Evolutionary conservation across 306 rosid species (phyloP).

Genomic region (Castanea crenata): DNA sequence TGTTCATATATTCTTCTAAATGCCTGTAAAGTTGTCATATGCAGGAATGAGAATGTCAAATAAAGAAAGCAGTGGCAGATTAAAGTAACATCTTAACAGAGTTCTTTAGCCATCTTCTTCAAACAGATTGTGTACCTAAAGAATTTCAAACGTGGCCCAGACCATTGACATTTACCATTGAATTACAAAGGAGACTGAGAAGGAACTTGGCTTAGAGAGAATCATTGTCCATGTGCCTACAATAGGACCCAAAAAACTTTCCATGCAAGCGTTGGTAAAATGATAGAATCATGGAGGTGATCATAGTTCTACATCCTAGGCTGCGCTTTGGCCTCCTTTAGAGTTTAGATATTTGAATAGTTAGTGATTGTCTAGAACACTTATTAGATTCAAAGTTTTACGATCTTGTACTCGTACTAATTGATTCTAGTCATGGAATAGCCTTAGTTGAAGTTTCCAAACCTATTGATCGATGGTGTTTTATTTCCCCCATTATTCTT

Average conservation of each 20-base stretch:
- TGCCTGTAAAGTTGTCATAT: constrained; percentile 52
- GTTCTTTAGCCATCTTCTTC: neutral
- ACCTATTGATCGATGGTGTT: neutral
- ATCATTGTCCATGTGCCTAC: neutral
- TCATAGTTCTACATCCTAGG: neutral
- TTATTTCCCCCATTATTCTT: neutral
- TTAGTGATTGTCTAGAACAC: neutral
- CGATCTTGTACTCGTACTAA: neutral
- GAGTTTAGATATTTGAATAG: neutral
- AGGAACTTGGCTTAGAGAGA: neutral
- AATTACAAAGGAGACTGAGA: neutral
- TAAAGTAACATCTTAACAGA: neutral
- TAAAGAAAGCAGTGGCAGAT: neutral
- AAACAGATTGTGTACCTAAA: neutral
- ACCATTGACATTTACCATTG: neutral
- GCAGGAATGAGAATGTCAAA: neutral
- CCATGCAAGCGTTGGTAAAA: neutral
- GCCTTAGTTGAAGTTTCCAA: too few relatives aligned
- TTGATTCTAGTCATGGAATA: neutral
- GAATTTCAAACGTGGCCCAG: neutral
- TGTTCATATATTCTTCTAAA: constrained; percentile 82
- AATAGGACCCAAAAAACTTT: neutral
- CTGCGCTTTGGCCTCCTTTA: neutral
- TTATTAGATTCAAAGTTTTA: neutral
- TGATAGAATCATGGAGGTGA: neutral